phyloP scores from a whole-genome alignment of 2,329 filamentous ascomycete species.

The Aspergillus sp. region DNA sequence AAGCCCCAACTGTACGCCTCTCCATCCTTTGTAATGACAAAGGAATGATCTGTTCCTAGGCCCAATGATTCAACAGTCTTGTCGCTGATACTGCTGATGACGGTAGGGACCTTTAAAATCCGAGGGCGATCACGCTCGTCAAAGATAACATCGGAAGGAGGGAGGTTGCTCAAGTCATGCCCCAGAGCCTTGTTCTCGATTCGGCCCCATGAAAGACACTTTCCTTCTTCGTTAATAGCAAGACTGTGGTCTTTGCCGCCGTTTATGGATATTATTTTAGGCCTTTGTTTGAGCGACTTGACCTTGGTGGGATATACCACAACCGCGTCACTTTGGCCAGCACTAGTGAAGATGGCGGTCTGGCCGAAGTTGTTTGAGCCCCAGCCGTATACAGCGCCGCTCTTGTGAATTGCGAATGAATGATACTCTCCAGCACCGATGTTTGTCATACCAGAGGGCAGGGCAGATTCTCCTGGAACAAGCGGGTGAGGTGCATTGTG shows the following conservation, averaged over 20 bases:
- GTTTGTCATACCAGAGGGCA: slow-evolving; percentile 52
- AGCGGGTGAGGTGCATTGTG: slow-evolving; percentile 49
- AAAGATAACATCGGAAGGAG: slow-evolving; percentile 10
- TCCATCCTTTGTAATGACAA: slow-evolving; percentile 65
- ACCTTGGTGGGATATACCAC: slow-evolving; percentile 17
- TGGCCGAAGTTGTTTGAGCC: slow-evolving; percentile 80
- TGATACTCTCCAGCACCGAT: slow-evolving; percentile 39
- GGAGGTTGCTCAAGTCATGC: slow-evolving; percentile 9
- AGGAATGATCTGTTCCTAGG: slow-evolving; percentile 63
- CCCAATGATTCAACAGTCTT: slow-evolving; percentile 5
- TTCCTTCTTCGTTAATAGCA: slow-evolving; percentile 14
- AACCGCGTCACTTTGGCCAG: slow-evolving; percentile 53
- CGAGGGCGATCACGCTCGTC: slow-evolving; percentile 13
- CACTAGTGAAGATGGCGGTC: slow-evolving; percentile 62
- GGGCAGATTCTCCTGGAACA: slow-evolving; percentile 50
- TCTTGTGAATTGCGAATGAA: slow-evolving; percentile 45
- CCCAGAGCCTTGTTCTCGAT: slow-evolving; percentile 23
- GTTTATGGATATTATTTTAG: slow-evolving; percentile 8
- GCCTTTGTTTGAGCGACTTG: slow-evolving; percentile 4
- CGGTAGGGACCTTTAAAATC: slow-evolving; percentile 16
- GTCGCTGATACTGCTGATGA: slow-evolving; percentile 1
- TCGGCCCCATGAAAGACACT: slow-evolving; percentile 23
- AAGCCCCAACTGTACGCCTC: slow-evolving; percentile 75
- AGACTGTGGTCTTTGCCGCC: slow-evolving; percentile 25
- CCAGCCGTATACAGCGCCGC: slow-evolving; percentile 62